Percentiles rank a stretch among this genome's conserved stretches.
These are phyloP conservation scores for Coemansia sp. DNA, from an alignment of 192 early-diverging fungal genomes.

Conservation along the genomic window DNA sequence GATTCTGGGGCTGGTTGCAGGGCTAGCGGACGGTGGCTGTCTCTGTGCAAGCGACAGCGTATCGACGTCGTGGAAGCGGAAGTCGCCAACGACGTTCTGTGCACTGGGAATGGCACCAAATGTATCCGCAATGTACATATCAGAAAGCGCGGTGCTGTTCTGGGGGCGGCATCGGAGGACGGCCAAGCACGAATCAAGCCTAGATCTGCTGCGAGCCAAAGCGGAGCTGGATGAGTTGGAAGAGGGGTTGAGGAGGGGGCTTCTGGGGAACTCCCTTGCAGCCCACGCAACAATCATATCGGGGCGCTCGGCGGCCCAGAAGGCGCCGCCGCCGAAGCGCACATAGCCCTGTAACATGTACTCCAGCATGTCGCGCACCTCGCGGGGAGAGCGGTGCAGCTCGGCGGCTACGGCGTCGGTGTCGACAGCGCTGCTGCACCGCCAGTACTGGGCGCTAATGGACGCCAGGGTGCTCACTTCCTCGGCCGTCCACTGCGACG, in stretches of 20 bases:
- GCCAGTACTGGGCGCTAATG: constrained; percentile 32
- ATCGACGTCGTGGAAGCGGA: constrained; percentile 17
- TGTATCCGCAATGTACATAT: constrained; percentile 18
- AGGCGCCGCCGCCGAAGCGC: constrained; percentile 35
- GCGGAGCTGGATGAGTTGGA: background rate
- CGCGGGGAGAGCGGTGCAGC: constrained; percentile 20
- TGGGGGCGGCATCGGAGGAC: constrained; percentile 33
- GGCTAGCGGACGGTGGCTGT: background rate
- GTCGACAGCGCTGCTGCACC: constrained; percentile 28
- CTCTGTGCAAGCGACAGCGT: constrained; percentile 4
- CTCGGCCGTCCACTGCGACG: constrained; percentile 30
- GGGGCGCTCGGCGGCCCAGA: constrained; percentile 32
- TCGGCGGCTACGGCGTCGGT: constrained; percentile 17
- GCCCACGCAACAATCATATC: constrained; percentile 34
- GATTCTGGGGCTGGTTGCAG: too few relatives aligned
- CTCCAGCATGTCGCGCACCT: constrained; percentile 47
- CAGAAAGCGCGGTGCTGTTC: constrained; percentile 5
- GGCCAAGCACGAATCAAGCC: constrained; percentile 33
- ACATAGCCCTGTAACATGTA: constrained; percentile 41
- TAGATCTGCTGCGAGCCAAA: constrained; percentile 3
- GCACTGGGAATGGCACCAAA: constrained; percentile 16
- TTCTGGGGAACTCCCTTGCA: constrained; percentile 40
- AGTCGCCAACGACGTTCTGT: constrained; percentile 33
- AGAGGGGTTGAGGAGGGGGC: constrained; percentile 27
- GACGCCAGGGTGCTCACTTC: constrained; percentile 33